Evolutionary conservation across 352 stramenopile genomes (phyloP), one percentile per base, ranked within the genome.

Genomic region (Hyaloperonospora arabidopsidis): DNA sequence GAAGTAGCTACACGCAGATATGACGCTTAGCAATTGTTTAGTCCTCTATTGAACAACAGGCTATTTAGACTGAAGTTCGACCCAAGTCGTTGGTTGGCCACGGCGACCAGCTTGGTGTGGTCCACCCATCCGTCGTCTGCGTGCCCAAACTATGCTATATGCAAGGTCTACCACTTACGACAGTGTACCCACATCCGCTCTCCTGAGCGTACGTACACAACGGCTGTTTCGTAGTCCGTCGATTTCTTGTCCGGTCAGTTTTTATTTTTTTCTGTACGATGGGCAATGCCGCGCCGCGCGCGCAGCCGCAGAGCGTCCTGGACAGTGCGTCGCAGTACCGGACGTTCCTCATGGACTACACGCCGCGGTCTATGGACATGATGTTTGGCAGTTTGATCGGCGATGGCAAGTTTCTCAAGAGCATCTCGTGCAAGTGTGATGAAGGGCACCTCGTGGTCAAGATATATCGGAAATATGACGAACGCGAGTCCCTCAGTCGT

Each of bases 321-420:
- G 84, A 94, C 71, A 91, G 72, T 32, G 74, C 79, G 60, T 94
- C 84, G 48, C 84, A 94, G 54, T 91, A 88, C 60, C 84, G 84
- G 17, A 94, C 81, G 41, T 91, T 88, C 61, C 64, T 94, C 15
- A 90, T 94, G 81, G 84, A 88, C 55, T 94, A 92, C 68, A 84
- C 77, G 47, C 80, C 79, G 32, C 74, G 72, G 8, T 79, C 70
- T 4, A 89, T 92, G 77, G 87, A 92, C 52, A 86, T 94, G 64
- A 82, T 94, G 65, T 94, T 90, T 46, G 75, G 72, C 21, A 83
- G 59, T 60, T 63, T 95, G n/a, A 89, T 95, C 34, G 84, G 80
- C 15, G 81, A 93, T 52, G 81, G 86, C 41, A 96, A 96, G 57
- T 96, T 96, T 53, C 61, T 96, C 32, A 96, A 96, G 65, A 84